phyloP scores from a whole-genome alignment of 306 rosid species.

The Rosa multiflora region DNA sequence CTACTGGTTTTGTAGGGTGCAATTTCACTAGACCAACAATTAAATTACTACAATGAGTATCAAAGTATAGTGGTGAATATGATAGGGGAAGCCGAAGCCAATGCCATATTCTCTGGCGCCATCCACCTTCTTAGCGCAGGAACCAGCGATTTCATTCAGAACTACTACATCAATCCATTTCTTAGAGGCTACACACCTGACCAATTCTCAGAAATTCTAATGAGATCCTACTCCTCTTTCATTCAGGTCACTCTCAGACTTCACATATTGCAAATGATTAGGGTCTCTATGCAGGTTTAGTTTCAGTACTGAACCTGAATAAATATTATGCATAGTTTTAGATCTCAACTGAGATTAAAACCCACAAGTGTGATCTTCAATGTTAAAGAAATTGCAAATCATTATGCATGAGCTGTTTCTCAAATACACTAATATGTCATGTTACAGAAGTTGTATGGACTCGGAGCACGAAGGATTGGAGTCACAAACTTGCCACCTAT shows the following conservation, averaged over 20 bases:
- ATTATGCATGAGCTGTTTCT: background rate
- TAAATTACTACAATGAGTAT: slow-evolving; percentile 49
- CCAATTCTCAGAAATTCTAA: slow-evolving; percentile 49
- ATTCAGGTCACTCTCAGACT: slow-evolving; percentile 39
- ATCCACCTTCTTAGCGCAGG: slow-evolving; percentile 58
- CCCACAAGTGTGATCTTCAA: too few species aligned
- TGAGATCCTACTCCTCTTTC: slow-evolving; percentile 41
- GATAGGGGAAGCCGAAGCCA: slow-evolving; percentile 48
- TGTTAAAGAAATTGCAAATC: too few species aligned
- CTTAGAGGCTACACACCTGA: slow-evolving; percentile 38
- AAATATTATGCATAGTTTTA: too few species aligned
- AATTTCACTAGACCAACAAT: slow-evolving; percentile 43
- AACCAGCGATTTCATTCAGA: slow-evolving; percentile 57
- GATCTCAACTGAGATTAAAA: too few species aligned
- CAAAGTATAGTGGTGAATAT: slow-evolving; percentile 40
- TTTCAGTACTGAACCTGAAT: background rate
- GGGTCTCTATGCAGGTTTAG: background rate
- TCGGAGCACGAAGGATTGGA: slow-evolving; percentile 50
- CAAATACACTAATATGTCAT: slow-evolving; percentile 19
- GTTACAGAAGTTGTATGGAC: slow-evolving; percentile 53
- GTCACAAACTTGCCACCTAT: slow-evolving; percentile 55
- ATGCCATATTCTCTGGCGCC: slow-evolving; percentile 44
- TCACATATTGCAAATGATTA: background rate
- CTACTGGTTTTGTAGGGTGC: slow-evolving; percentile 36
- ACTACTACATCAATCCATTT: slow-evolving; percentile 51